phyloP scores from a whole-genome alignment of 2,329 filamentous ascomycete genomes.

The Blumeriella jaapii region DNA sequence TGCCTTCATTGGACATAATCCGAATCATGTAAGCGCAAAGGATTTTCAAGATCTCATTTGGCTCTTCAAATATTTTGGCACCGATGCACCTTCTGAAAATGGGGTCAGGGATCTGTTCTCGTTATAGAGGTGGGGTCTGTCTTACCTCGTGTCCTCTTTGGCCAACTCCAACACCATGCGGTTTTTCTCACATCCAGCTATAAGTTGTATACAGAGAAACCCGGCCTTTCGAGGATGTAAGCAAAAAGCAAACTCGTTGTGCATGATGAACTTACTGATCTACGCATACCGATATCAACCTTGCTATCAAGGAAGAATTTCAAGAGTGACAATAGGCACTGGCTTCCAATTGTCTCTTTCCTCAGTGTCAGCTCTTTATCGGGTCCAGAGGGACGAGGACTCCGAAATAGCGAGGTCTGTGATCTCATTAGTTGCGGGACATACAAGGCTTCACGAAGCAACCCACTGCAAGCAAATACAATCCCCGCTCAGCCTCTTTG shows the following conservation, averaged over 20 bases:
- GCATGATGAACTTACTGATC: constrained; percentile 19
- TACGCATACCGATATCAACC: constrained; percentile 11
- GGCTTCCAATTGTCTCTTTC: constrained; percentile 16
- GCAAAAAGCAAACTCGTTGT: not conserved
- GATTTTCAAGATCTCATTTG: constrained; percentile 19
- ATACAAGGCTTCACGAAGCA: not conserved
- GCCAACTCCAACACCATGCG: constrained; percentile 10
- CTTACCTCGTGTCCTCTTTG: constrained; percentile 18
- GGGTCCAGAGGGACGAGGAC: not conserved
- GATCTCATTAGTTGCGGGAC: constrained; percentile 1
- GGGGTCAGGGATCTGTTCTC: not conserved
- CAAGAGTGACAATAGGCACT: constrained; percentile 13
- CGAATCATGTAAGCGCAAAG: constrained; percentile 20
- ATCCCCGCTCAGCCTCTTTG: constrained; percentile 15
- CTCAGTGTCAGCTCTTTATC: not conserved
- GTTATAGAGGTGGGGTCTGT: not conserved
- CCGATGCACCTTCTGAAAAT: constrained; percentile 16
- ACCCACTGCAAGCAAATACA: constrained; percentile 23
- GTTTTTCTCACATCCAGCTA: constrained; percentile 14
- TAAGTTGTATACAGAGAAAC: constrained; percentile 20
- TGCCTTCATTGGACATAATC: constrained; percentile 8
- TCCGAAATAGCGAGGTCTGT: constrained; percentile 14
- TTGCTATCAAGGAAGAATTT: constrained; percentile 14
- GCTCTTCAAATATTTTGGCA: constrained; percentile 15
- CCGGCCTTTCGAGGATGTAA: constrained; percentile 16